phyloP scores from a whole-genome alignment of 306 rosid species.

The Clitoria ternatea region DNA sequence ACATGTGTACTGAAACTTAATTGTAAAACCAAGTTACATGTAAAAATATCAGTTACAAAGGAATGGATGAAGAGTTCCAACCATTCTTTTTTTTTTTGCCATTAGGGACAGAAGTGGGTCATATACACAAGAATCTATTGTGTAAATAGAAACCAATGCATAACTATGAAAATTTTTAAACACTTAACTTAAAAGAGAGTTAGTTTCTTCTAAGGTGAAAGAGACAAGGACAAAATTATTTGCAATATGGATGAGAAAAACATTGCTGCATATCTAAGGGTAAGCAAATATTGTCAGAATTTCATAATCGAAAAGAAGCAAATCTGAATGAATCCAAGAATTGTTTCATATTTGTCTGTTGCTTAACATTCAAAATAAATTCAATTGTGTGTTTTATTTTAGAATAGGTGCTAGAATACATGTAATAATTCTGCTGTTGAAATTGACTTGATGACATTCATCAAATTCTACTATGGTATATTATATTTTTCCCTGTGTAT shows the following conservation, averaged over 20 bases:
- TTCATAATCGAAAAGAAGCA: not conserved
- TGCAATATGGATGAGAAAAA: constrained; percentile 94
- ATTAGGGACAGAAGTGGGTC: too few species aligned
- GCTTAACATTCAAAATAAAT: not conserved
- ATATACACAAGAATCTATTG: too few species aligned
- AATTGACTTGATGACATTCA: not conserved
- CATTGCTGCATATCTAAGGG: constrained; percentile 95
- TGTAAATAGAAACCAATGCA: too few species aligned
- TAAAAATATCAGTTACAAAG: too few species aligned
- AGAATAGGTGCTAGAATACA: constrained; percentile 12
- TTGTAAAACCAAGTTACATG: too few species aligned
- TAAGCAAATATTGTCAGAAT: constrained; percentile 33
- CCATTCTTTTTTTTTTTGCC: too few species aligned
- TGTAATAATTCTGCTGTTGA: not conserved
- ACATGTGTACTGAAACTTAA: too few species aligned
- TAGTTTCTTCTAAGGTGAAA: too few species aligned
- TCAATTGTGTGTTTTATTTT: not conserved
- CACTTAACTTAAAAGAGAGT: too few species aligned
- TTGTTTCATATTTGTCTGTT: not conserved
- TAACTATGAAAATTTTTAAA: too few species aligned
- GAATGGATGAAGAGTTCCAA: too few species aligned
- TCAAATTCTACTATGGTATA: not conserved
- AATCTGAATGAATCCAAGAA: not conserved
- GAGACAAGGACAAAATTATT: constrained; percentile 90
- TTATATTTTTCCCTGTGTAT: not conserved